These are phyloP conservation scores for Calycina marina DNA, from an alignment of 2,329 filamentous ascomycete genomes.

Conservation along the genomic window DNA sequence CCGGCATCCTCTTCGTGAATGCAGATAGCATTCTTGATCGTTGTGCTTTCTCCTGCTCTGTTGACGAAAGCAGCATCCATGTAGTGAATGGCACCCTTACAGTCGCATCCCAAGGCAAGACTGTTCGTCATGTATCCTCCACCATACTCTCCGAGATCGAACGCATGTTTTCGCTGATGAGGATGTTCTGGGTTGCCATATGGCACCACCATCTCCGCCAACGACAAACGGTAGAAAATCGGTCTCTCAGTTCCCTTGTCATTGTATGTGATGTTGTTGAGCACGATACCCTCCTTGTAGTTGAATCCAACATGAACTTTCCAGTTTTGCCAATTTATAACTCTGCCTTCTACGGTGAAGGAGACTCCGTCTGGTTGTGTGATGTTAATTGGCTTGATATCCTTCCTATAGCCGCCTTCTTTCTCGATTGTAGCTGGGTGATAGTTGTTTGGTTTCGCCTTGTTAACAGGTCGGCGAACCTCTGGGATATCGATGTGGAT, in stretches of 20 bases:
- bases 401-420: constrained; percentile 59
- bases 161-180: constrained; percentile 69
- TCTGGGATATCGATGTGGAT: constrained; percentile 51
- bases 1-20: constrained; percentile 90
- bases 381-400: constrained; percentile 77
- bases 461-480: constrained; percentile 60
- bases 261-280: constrained; percentile 82
- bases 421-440: constrained; percentile 57
- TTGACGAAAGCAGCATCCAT: constrained; percentile 73
- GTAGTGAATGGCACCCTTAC: constrained; percentile 84
- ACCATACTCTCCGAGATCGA: constrained; percentile 69
- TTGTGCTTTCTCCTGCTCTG: constrained; percentile 55
- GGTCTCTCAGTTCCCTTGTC: constrained; percentile 66
- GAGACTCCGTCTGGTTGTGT: constrained; percentile 82
- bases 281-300: constrained; percentile 79
- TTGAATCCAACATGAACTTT: constrained; percentile 89
- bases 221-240: constrained; percentile 76
- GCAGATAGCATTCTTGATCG: constrained; percentile 87
- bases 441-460: constrained; percentile 63
- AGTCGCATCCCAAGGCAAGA: constrained; percentile 64
- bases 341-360: constrained; percentile 61
- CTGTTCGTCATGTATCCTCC: constrained; percentile 76
- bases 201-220: constrained; percentile 89
- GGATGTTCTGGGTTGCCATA: constrained; percentile 72
- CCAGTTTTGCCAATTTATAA: constrained; percentile 85